These are phyloP conservation scores for Colletotrichum destructivum DNA, from an alignment of 2,329 filamentous ascomycete genomes.

Conservation along the genomic window DNA sequence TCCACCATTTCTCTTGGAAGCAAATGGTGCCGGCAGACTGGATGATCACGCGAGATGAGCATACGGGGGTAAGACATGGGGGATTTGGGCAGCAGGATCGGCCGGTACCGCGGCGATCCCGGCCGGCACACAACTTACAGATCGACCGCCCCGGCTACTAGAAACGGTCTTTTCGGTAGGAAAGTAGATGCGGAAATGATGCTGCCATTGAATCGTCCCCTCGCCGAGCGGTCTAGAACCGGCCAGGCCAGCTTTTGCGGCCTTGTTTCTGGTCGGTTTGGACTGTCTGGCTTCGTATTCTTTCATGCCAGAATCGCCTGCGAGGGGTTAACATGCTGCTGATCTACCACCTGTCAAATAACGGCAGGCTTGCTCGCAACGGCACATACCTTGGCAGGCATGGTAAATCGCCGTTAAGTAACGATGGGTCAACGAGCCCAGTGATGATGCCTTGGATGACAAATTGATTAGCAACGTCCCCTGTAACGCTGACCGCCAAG, in stretches of 20 bases:
- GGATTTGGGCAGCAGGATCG: slow-evolving; percentile 36
- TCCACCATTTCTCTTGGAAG: slow-evolving; percentile 81
- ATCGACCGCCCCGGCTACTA: slow-evolving; percentile 73
- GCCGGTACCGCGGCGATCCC: slow-evolving; percentile 33
- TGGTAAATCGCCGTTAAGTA: slow-evolving; percentile 73
- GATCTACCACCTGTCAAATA: slow-evolving; percentile 10
- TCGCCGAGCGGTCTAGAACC: slow-evolving; percentile 20
- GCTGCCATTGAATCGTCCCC: slow-evolving; percentile 49
- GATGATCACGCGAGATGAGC: slow-evolving; percentile 36
- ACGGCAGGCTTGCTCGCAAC: slow-evolving; percentile 30
- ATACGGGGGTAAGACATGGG: neutral
- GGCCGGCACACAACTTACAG: slow-evolving; percentile 58
- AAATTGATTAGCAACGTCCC: slow-evolving; percentile 30
- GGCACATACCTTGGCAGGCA: slow-evolving; percentile 66
- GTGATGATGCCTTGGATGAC: slow-evolving; percentile 76
- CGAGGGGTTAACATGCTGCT: slow-evolving; percentile 19
- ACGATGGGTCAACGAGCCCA: slow-evolving; percentile 81
- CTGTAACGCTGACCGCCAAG: slow-evolving; percentile 42
- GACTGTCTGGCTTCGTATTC: slow-evolving; percentile 60
- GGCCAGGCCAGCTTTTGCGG: slow-evolving; percentile 16
- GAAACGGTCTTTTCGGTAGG: slow-evolving; percentile 80
- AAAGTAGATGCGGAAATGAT: slow-evolving; percentile 83
- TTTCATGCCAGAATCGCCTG: slow-evolving; percentile 61
- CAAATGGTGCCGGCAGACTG: slow-evolving; percentile 87
- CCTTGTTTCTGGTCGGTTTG: slow-evolving; percentile 50